A percentile compares a stretch with the other conserved stretches of the same genome.
Conservation (phyloP, 495 filamentous ascomycete species). For the Hypoxylon perforatum region DNA sequence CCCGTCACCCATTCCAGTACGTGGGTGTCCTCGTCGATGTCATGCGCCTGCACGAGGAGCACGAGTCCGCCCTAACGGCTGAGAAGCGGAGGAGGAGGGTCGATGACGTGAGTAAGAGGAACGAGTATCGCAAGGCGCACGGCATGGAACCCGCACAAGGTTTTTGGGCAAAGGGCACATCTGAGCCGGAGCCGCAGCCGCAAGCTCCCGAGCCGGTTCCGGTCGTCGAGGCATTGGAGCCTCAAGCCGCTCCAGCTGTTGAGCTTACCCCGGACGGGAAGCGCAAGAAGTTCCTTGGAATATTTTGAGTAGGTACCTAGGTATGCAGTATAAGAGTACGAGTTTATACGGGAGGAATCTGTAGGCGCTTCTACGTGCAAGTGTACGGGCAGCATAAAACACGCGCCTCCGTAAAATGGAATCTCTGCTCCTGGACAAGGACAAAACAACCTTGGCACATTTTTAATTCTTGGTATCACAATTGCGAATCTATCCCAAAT, state of each 20-base stretch:
- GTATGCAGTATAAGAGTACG: not conserved
- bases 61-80: conserved; percentile 68
- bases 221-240: conserved; percentile 12
- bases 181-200: not conserved
- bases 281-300: conserved; percentile 57
- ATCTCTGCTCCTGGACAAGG: conserved; percentile 25
- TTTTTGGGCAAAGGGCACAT: conserved; percentile 34
- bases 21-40: conserved; percentile 69
- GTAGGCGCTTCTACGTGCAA: conserved; percentile 11
- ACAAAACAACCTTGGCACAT: conserved; percentile 13
- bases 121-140: conserved; percentile 83
- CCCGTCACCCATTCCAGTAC: conserved; percentile 72
- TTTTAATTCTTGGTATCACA: conserved; percentile 39
- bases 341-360: conserved; percentile 5
- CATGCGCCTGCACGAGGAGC: conserved; percentile 74
- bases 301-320: conserved; percentile 47
- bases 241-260: conserved; percentile 6
- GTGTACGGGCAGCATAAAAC: conserved; percentile 7
- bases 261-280: conserved; percentile 35
- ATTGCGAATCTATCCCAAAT: conserved; percentile 52
- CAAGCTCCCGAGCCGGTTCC: conserved; percentile 11
- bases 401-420: conserved; percentile 16
- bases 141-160: conserved; percentile 71
- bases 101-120: conserved; percentile 84
- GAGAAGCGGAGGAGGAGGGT: conserved; percentile 73